These are phyloP conservation scores for Ambrosia hybrid DNA, from an alignment of 140 eudicot species.

Conservation along the genomic window DNA sequence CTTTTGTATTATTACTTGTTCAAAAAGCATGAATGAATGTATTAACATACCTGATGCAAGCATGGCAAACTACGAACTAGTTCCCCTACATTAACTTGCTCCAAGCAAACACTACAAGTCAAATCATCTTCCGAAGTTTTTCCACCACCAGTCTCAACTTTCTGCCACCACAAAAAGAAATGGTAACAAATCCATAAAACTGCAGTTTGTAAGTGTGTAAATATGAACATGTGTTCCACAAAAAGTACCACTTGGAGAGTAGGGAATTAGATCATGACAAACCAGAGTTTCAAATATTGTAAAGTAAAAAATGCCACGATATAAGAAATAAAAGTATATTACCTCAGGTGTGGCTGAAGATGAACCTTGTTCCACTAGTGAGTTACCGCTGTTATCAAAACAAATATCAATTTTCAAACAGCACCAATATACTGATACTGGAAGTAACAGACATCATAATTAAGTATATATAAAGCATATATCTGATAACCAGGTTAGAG, in stretches of 20 bases:
- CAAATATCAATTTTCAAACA: background rate
- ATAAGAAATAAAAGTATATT: constrained; percentile 9
- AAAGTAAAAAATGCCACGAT: background rate
- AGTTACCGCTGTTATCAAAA: constrained; percentile 43
- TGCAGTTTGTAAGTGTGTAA: background rate
- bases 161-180: constrained; percentile 19
- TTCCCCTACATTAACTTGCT: constrained; percentile 67
- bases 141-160: constrained; percentile 29
- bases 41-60: constrained; percentile 62
- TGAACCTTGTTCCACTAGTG: constrained; percentile 53
- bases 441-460: background rate
- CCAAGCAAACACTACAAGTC: constrained; percentile 91
- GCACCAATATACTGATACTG: background rate
- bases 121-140: constrained; percentile 66
- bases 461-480: background rate
- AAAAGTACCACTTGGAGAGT: background rate
- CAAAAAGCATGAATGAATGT: background rate
- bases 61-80: constrained; percentile 86
- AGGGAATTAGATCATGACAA: background rate
- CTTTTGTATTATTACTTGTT: background rate
- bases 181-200: background rate
- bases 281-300: background rate
- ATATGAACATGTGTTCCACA: background rate
- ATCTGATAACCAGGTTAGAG: constrained; percentile 13
- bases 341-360: constrained; percentile 66